Evolutionary conservation across 202 grass and related monocot genomes (phyloP), one percentile per base, ranked within the genome.

Genomic region (Schoenoplectus triqueter): DNA sequence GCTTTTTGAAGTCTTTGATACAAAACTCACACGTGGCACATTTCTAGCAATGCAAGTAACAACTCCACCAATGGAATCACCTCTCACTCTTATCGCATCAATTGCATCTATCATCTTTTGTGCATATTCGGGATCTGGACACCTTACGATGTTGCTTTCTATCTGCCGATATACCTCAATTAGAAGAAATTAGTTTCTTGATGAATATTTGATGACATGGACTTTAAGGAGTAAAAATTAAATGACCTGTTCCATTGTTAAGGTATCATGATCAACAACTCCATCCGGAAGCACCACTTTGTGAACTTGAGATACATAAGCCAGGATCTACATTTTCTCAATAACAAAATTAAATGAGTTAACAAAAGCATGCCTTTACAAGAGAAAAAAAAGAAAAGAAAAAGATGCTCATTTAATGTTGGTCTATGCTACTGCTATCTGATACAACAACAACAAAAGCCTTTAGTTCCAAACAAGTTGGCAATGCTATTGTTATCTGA

Each of bases 11-110:
- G 48, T 61, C 31, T 31, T 31, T 31, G 14, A n/a, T 62, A 45
- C 50, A 50, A 86, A 83, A 92, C 89, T 93, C 83, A 98, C 92
- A 74, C 92, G 95, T 85, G 95, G 92, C 76, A 98, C 95, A 51
- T 98, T 98, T 93, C 92, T 95, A 64, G 92, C 91, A 85, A 98
- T 92, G 88, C 95, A 98, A 85, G 95, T 97, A 73, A 94, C 91
- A 71, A 98, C 87, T 65, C 95, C 95, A 85, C 95, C 92, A 82
- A 98, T 92, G 0, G 95, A 98, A 81, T 98, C 93, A 69, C 95
- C 91, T 87, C 74, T 92, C 80, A 90, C 64, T 90, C 95, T 86
- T 68, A 95, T 89, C 84, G 77, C 86, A 84, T 98, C 92, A 81
- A 98, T 95, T 85, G 92, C 91, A 88, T 90, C 87, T 19, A 98